These are phyloP conservation scores for Schwanniomyces sp. DNA, from an alignment of 805 yeast genomes.

Conservation along the genomic window DNA sequence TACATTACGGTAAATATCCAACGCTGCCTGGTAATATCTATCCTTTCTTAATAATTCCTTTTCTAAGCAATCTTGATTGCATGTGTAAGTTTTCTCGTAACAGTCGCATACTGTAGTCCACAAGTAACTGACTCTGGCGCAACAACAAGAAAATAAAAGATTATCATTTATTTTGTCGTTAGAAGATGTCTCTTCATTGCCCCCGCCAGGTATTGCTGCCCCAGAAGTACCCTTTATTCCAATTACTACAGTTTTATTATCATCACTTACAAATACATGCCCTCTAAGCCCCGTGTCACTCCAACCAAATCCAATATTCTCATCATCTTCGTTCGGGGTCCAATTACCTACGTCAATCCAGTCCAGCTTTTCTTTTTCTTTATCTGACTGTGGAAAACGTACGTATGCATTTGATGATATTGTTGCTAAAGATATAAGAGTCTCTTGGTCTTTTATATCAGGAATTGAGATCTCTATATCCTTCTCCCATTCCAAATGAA, in stretches of 20 bases:
- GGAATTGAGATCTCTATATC: slow-evolving; percentile 59
- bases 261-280: slow-evolving; percentile 72
- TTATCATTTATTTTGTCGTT: slow-evolving; percentile 88
- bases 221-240: slow-evolving; percentile 93
- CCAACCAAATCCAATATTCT: slow-evolving; percentile 82
- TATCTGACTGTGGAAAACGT: slow-evolving; percentile 57
- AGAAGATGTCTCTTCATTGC: slow-evolving; percentile 64
- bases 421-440: slow-evolving; percentile 72
- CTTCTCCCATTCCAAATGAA: slow-evolving; percentile 64
- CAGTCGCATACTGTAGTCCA: slow-evolving; percentile 98
- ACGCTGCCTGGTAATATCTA: slow-evolving; percentile 75
- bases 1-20: slow-evolving; percentile 77
- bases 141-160: slow-evolving; percentile 88
- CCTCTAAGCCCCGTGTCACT: slow-evolving; percentile 82
- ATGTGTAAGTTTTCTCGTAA: slow-evolving; percentile 76
- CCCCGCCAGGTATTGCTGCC: slow-evolving; percentile 54
- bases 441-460: slow-evolving; percentile 69
- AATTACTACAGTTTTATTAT: slow-evolving; percentile 63
- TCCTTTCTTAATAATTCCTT: slow-evolving; percentile 70
- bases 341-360: slow-evolving; percentile 76
- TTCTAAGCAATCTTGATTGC: slow-evolving; percentile 86
- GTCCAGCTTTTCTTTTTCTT: slow-evolving; percentile 56
- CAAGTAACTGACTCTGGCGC: slow-evolving; percentile 85
- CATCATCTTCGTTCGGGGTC: slow-evolving; percentile 54
- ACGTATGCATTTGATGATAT: slow-evolving; percentile 94